Conservation (phyloP, 345 rosid species). For the Litchi chinensis region DNA sequence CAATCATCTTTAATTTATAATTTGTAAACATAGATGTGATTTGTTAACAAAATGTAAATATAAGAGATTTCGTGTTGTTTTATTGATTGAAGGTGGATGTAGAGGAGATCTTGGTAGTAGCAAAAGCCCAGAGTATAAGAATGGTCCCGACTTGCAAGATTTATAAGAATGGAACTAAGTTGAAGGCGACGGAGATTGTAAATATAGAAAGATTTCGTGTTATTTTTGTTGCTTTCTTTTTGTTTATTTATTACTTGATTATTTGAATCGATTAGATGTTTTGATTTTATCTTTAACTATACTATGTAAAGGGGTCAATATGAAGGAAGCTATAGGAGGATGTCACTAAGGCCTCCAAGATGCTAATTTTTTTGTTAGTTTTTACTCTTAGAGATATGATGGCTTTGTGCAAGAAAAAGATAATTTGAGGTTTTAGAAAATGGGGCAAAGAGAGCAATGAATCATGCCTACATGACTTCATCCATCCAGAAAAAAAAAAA, state of each 20-base stretch:
- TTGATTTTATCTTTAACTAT: background rate
- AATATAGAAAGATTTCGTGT: too few species aligned
- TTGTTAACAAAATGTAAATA: too few species aligned
- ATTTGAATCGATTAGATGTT: background rate
- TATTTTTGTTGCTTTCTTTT: background rate
- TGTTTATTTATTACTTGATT: background rate
- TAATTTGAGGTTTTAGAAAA: too few species aligned
- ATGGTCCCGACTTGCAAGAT: constrained; percentile 76
- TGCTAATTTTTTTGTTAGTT: constrained; percentile 66
- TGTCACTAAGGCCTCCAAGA: constrained; percentile 69
- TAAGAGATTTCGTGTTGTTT: background rate
- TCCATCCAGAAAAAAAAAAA: too few species aligned
- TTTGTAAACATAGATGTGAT: too few species aligned
- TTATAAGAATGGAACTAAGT: constrained; percentile 61
- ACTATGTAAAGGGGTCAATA: constrained; percentile 55
- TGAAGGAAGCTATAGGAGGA: constrained; percentile 65
- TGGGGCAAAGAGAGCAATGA: too few species aligned
- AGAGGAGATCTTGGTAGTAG: constrained; percentile 56
- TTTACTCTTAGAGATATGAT: background rate
- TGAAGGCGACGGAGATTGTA: constrained; percentile 73
- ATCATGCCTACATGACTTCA: too few species aligned
- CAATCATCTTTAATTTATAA: too few species aligned
- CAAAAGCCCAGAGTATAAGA: constrained; percentile 67
- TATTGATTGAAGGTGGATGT: constrained; percentile 57
- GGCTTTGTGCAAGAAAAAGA: too few species aligned